Evolutionary conservation across 2,329 filamentous ascomycete species (phyloP), one percentile per base, ranked within the genome.

Genomic region (Fusarium temperatum): DNA sequence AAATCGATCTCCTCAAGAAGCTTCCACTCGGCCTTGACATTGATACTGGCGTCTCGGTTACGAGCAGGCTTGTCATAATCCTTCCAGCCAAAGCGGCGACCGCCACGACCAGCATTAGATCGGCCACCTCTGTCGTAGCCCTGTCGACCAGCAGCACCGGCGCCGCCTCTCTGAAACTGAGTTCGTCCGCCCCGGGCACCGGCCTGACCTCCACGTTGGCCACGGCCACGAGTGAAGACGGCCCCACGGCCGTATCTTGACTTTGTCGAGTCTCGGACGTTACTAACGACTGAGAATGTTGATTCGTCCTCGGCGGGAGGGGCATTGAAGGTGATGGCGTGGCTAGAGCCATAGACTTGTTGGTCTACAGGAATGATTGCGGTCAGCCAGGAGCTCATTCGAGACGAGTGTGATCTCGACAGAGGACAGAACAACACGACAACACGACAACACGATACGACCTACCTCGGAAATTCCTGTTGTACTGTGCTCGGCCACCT

Each of bases 1-100:
- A 97, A 99, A 84, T 99, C 96, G 83, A 99, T 98, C 89, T 99
- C 96, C 86, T 99, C 96, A 79, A 98, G 88, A 86, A 99, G 90
- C 81, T 91, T 89, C 96, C 96, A 99, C 83, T 98, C 95, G 28
- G 95, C 90, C 85, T 97, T 97, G 84, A 98, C 95, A 86, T 96
- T 96, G 81, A 99, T 94, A 41, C 95, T 98, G 17, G 96, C 93
- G 86, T 99, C 96, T 70, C 96, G 94, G 85, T 97, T 98, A 80
- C 96, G 92, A 83, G 96, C 91, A 70, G 96, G 96, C 91, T 98
- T 98, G 87, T 99, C 96, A 82, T 95, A 98, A 83, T 99, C 96
- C 86, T 96, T 97, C 96, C 96, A 98, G 82, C 96, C 96, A 80
- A 98, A 98, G 78, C 96, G 91, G 77, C 96, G 92, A 58, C 94